phyloP scores from a whole-genome alignment of 306 rosid species.

The Erythrophleum fordii region DNA sequence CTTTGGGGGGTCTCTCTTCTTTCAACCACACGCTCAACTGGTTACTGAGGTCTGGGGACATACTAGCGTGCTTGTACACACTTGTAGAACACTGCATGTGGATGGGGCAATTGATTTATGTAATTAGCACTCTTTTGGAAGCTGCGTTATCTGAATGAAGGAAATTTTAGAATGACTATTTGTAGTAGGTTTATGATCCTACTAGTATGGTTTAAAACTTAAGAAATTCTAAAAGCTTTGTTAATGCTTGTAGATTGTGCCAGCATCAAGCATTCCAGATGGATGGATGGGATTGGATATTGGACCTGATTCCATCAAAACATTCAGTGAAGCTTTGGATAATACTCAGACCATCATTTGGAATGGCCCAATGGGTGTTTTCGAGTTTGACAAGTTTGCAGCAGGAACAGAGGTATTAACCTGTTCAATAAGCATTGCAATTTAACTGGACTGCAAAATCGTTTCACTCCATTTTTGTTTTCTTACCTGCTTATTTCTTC shows the following conservation, averaged over 20 bases:
- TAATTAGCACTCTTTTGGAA: neutral
- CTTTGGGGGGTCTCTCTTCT: neutral
- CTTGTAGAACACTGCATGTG: neutral
- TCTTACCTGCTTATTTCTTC: slow-evolving; percentile 1
- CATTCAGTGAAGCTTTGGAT: slow-evolving; percentile 75
- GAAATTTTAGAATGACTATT: slow-evolving; percentile 1
- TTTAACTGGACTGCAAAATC: neutral
- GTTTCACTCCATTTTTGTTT: neutral
- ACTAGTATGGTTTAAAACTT: slow-evolving; percentile 1
- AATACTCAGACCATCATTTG: slow-evolving; percentile 78
- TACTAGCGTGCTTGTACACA: neutral
- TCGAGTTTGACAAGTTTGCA: slow-evolving; percentile 90
- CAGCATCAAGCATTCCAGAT: slow-evolving; percentile 82
- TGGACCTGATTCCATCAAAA: slow-evolving; percentile 87
- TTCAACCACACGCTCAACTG: neutral
- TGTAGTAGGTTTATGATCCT: neutral
- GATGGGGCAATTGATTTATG: neutral
- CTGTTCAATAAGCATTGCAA: neutral
- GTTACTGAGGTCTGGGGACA: neutral
- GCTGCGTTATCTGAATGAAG: neutral
- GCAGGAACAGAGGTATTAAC: slow-evolving; percentile 79
- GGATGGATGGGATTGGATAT: slow-evolving; percentile 99
- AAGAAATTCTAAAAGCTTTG: neutral
- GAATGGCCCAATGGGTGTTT: slow-evolving; percentile 99
- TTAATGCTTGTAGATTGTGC: slow-evolving; percentile 64